These are phyloP conservation scores for Lachancea lanzarotensis DNA, from an alignment of 805 yeast genomes.

Conservation along the genomic window DNA sequence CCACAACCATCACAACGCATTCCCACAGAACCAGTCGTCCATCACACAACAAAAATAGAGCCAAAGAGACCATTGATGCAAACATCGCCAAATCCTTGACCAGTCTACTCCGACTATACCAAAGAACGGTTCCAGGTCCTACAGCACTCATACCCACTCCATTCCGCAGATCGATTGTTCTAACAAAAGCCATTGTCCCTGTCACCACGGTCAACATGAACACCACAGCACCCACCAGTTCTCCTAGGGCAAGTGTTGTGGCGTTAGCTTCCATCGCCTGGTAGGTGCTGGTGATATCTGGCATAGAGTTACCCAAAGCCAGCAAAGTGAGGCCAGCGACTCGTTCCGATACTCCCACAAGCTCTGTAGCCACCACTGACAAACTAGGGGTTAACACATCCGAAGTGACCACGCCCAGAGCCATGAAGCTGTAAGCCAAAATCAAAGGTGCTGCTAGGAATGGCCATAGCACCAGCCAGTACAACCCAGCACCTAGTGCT, in stretches of 20 bases:
- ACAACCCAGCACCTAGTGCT: background rate
- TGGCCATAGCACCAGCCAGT: background rate
- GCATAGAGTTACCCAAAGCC: constrained; percentile 89
- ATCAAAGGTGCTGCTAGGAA: constrained; percentile 15
- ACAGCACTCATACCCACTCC: background rate
- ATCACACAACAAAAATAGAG: constrained; percentile 48
- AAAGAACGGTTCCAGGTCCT: background rate
- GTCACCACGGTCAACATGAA: constrained; percentile 74
- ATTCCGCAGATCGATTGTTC: constrained; percentile 50
- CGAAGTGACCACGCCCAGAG: constrained; percentile 74
- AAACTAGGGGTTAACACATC: constrained; percentile 78
- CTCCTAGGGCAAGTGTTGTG: constrained; percentile 78
- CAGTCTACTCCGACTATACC: constrained; percentile 40
- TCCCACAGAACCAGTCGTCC: constrained; percentile 50
- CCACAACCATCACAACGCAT: constrained; percentile 48
- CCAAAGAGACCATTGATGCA: constrained; percentile 40
- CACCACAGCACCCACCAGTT: constrained; percentile 83
- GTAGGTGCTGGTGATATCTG: constrained; percentile 80
- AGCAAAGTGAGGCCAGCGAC: constrained; percentile 80
- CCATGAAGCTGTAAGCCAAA: constrained; percentile 43
- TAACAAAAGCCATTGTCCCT: constrained; percentile 66
- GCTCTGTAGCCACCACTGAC: constrained; percentile 49
- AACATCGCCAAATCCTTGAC: constrained; percentile 58
- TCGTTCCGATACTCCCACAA: constrained; percentile 62
- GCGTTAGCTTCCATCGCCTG: constrained; percentile 72